Conservation (phyloP, 306 rosid genomes). For the Aeschynomene evenia region DNA sequence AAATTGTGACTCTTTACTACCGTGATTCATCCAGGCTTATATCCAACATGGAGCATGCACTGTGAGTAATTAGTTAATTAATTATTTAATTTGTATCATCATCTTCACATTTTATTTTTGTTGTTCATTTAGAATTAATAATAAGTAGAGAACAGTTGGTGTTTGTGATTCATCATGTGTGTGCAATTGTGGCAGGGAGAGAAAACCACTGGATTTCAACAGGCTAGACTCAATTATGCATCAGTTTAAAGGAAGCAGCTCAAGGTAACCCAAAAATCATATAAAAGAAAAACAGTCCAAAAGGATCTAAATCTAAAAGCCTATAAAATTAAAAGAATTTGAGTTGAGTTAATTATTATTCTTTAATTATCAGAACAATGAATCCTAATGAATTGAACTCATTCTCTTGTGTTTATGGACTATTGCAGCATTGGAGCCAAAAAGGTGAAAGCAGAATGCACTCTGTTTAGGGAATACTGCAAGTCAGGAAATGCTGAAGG, state of each 20-base stretch:
- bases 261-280: conserved; percentile 53
- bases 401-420: conserved; percentile 30
- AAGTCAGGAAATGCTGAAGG: conserved; percentile 71
- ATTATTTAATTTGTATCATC: not conserved
- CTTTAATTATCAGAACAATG: conserved; percentile 34
- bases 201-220: conserved; percentile 53
- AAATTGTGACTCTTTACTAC: conserved; percentile 72
- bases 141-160: no score
- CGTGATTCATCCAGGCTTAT: conserved; percentile 71
- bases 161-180: no score
- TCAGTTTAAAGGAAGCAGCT: conserved; percentile 92
- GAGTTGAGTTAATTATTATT: not conserved
- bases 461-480: conserved; percentile 76
- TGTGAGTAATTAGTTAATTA: conserved; percentile 54
- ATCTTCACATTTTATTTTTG: not conserved
- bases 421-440: conserved; percentile 92
- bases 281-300: not conserved
- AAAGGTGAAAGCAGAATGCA: conserved; percentile 85
- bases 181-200: conserved; percentile 53
- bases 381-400: conserved; percentile 26
- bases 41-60: conserved; percentile 65
- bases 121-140: not conserved
- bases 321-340: no score
- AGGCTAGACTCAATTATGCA: conserved; percentile 76
- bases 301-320: not conserved